A percentile compares a stretch with the other conserved stretches of the same genome.
Conservation (phyloP, 148 eudicot species). For the Bassia scoparia region DNA sequence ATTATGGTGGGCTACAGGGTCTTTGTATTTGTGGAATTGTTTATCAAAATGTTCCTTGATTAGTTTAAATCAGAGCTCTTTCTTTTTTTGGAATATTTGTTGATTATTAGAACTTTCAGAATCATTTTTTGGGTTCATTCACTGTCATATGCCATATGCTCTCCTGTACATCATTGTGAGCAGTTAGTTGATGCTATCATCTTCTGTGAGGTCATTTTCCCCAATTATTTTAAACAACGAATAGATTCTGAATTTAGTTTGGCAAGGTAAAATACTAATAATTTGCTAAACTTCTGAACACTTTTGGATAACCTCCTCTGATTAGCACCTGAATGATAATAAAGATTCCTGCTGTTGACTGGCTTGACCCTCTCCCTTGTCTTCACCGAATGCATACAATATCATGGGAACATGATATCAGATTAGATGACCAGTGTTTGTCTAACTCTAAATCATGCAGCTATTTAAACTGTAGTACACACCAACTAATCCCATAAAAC, state of each 20-base stretch:
- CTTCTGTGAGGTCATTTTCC: neutral
- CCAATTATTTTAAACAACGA: neutral
- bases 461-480: too few relatives aligned
- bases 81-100: neutral
- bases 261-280: neutral
- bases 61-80: neutral
- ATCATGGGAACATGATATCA: too few relatives aligned
- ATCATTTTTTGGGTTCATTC: neutral
- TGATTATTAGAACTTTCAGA: neutral
- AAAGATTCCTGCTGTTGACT: too few relatives aligned
- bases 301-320: neutral
- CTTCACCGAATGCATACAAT: too few relatives aligned
- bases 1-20: neutral
- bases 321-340: too few relatives aligned
- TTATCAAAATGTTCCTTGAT: neutral
- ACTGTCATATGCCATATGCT: conserved; percentile 13
- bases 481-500: too few relatives aligned
- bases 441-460: too few relatives aligned
- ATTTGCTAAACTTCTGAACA: neutral
- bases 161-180: neutral
- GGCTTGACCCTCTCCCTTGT: too few relatives aligned
- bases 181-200: conserved; percentile 8
- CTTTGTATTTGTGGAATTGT: neutral
- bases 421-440: too few relatives aligned
- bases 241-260: neutral